Conservation (phyloP, 31 red algal genomes). For the Endocladia muricata region DNA sequence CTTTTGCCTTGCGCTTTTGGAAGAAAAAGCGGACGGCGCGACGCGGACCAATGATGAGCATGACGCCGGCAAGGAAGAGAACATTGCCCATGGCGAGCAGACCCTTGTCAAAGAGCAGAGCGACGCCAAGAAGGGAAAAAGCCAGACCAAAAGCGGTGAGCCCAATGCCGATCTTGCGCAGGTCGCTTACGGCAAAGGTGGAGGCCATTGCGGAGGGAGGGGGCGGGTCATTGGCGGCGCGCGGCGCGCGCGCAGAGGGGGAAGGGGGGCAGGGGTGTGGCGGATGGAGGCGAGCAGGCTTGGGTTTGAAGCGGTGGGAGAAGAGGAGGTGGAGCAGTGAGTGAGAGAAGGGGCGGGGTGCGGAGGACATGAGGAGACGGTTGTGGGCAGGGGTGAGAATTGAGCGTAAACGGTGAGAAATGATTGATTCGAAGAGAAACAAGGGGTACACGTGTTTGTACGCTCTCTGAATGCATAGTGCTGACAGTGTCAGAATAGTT, state of each 20-base stretch:
- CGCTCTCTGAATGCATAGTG: no score
- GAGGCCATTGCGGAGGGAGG: constrained; percentile 29
- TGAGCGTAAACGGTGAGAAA: no score
- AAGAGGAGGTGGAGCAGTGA: not conserved
- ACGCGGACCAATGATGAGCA: constrained; percentile 85
- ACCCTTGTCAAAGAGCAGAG: constrained; percentile 86
- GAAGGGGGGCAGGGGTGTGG: not conserved
- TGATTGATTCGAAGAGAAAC: no score
- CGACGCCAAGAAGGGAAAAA: constrained; percentile 81
- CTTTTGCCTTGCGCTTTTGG: constrained; percentile 70
- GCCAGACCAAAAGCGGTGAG: constrained; percentile 84
- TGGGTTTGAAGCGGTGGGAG: no score
- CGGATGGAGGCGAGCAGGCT: not conserved
- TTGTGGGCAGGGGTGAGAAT: no score
- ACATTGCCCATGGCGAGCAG: constrained; percentile 91
- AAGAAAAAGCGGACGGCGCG: constrained; percentile 95
- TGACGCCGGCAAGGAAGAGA: constrained; percentile 85
- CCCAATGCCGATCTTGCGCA: constrained; percentile 93
- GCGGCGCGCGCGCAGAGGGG: not conserved
- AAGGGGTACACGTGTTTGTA: no score
- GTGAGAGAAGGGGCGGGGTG: not conserved
- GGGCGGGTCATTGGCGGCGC: not conserved
- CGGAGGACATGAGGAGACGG: not conserved
- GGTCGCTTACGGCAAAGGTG: constrained; percentile 70
- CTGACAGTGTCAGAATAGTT: no score